Evolutionary conservation across 2,329 filamentous ascomycete genomes (phyloP), one percentile per base, ranked within the genome.

Genomic region (Pestalotiopsis sp.): DNA sequence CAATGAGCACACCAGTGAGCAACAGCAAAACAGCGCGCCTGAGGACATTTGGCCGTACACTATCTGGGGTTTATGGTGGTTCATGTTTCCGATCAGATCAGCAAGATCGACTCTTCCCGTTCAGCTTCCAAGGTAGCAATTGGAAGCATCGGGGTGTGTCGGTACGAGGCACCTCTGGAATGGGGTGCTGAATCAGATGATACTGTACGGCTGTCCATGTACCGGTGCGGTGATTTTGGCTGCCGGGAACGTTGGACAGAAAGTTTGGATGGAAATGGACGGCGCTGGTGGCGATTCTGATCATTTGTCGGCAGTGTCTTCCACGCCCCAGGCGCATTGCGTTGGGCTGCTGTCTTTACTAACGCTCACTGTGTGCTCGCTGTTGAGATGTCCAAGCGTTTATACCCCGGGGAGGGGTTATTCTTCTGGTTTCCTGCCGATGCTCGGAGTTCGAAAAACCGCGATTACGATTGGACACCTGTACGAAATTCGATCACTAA

Each of bases 401-500:
- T 4, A 36, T 20, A n/a, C 25, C 59, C 59, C 31, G 49, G 56
- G 45, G 9, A 23, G 27, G 27, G 25, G 27, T 27, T 45, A 41
- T 31, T 31, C 23, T 20, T 25, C 49, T 67, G 57, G 41, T 57
- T 62, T 25, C 36, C 57, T 63, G 62, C 23, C 63, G 56, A 69
- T 64, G 65, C 57, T 74, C 71, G 76, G 72, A 72, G 65, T 67
- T 74, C 74, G 76, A 74, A 71, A 71, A 69, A 75, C 74, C 72
- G 75, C 72, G 73, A 74, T 74, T 69, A 74, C 70, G 71, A 73
- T 69, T 72, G 67, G 76, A 75, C 75, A 79, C 73, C 81, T 77
- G 75, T 78, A 77, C 73, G n/a, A 72, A 79, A 78, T 79, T 83
- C 79, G 76, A 80, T 85, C 78, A 93, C 92, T 94, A 90, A 94